Percentiles rank a stretch among this genome's conserved stretches.
Evolutionary conservation across 345 rosid species (phyloP).

Genomic region (Excoecaria cochinchinensis): DNA sequence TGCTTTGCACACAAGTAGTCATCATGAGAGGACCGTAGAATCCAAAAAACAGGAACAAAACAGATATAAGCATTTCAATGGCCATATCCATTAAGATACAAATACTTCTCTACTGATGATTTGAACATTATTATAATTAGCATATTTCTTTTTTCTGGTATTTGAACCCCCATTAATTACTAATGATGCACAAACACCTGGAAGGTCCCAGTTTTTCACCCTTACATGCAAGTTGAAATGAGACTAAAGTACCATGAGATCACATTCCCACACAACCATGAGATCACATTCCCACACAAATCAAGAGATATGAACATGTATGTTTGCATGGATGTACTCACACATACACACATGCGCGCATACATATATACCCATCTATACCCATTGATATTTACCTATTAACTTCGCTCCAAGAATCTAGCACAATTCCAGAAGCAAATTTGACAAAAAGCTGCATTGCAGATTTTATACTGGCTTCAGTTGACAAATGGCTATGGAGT

Average conservation of each 20-base stretch:
- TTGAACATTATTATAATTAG: neutral
- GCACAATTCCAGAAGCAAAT: slow-evolving; percentile 72
- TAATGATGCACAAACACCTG: neutral
- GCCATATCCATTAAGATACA: neutral
- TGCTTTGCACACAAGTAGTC: no score
- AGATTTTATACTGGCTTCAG: slow-evolving; percentile 88
- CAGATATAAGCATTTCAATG: neutral
- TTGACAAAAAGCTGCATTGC: slow-evolving; percentile 91
- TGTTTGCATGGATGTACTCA: neutral
- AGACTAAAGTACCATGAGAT: neutral
- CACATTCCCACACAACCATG: neutral
- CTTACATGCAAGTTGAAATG: neutral
- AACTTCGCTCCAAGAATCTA: slow-evolving; percentile 85
- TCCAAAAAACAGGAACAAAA: no score
- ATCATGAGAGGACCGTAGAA: no score
- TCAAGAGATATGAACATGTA: neutral
- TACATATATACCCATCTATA: neutral
- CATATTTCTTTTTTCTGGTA: neutral
- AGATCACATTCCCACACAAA: neutral
- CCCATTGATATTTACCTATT: slow-evolving; percentile 52
- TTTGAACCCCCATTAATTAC: neutral
- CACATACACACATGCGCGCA: neutral
- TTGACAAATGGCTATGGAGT: slow-evolving; percentile 58
- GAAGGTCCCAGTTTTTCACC: neutral
- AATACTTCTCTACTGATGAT: neutral